Base-by-base conservation (phyloP, 179 eudicot species). In the Vitellaria paradoxa region DNA sequence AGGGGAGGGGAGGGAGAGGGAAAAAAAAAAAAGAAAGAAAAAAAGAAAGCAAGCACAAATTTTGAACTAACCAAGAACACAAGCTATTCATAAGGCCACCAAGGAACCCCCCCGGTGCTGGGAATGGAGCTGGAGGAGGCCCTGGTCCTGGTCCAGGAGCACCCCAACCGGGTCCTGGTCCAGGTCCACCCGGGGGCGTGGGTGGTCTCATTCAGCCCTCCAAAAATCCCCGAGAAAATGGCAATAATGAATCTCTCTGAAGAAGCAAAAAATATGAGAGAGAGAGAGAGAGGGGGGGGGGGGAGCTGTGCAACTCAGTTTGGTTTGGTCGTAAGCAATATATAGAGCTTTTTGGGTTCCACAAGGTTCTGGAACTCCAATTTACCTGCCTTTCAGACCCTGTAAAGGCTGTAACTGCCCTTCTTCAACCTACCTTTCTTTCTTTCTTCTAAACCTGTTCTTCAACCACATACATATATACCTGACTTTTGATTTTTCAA, bases 51-150 rank as follows among this genome's bases (percentile, higher is more conserved):
- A 30, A 30, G 2, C 37, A 26, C 15, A 11, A 0, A 13, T 9
- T 15, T 9, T 21, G 37, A 30, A 69, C 80, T 60, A 61, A 77
- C 80, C 80, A 77, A 46, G 80, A 77, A 57, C 68, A 77, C 49
- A 69, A 69, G 61, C 21, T 59, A 40, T 45, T 42, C 23, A 59
- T 23, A 23, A 73, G 57, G 66, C 66, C 65, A 2, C 68, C 77
- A 21, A 62, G 0, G 40, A 77, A 68, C 45, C 79, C 74, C 37
- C 73, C 73, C 12, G 74, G 73, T 0, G 66, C 18, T 4, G 79
- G 79, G 24, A 68, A 42, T 2, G 74, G 73, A 53, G 57, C 73
- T 0, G 79, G 79, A 26, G 79, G 72, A 40, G 73, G 73, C 37
- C 73, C 73, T 7, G 74, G 73, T 0, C 73, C 18, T 4, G 79